phyloP scores from a whole-genome alignment of 768 basidiomycete genomes.

The Sistotremastrum suecicum region DNA sequence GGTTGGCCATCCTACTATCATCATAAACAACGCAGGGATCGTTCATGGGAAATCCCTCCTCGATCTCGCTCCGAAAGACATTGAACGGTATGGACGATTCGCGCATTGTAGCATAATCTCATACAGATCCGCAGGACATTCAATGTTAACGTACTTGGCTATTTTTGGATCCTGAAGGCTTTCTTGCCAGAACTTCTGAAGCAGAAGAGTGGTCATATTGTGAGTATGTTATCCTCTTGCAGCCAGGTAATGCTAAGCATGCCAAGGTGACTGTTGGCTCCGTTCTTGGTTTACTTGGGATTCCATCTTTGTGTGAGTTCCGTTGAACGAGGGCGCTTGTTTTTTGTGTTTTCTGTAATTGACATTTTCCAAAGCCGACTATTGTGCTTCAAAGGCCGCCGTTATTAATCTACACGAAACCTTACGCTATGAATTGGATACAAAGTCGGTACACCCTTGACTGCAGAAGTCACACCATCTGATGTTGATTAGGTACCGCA shows the following conservation, averaged over 20 bases:
- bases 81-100: constrained; percentile 49
- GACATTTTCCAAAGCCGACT: constrained; percentile 46
- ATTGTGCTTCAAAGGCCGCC: constrained; percentile 90
- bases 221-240: constrained; percentile 20
- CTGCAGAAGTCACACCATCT: background rate
- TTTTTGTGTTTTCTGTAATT: background rate
- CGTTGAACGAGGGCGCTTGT: too few species aligned
- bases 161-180: constrained; percentile 87
- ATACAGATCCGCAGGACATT: constrained; percentile 51
- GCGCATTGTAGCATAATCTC: background rate
- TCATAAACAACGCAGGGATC: constrained; percentile 93
- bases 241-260: constrained; percentile 2
- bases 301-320: constrained; percentile 60
- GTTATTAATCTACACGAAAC: constrained; percentile 67
- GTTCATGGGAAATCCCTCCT: constrained; percentile 80
- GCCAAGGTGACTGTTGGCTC: constrained; percentile 66
- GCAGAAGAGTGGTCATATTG: constrained; percentile 71
- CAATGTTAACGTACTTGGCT: constrained; percentile 72
- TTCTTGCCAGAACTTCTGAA: constrained; percentile 85
- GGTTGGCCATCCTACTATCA: constrained; percentile 79
- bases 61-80: constrained; percentile 63
- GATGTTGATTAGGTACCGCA: constrained; percentile 37
- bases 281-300: constrained; percentile 54
- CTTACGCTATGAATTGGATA: constrained; percentile 78
- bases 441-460: constrained; percentile 29